Base-by-base conservation (phyloP, 23 red algal genomes). In the Chondrus crispus region DNA sequence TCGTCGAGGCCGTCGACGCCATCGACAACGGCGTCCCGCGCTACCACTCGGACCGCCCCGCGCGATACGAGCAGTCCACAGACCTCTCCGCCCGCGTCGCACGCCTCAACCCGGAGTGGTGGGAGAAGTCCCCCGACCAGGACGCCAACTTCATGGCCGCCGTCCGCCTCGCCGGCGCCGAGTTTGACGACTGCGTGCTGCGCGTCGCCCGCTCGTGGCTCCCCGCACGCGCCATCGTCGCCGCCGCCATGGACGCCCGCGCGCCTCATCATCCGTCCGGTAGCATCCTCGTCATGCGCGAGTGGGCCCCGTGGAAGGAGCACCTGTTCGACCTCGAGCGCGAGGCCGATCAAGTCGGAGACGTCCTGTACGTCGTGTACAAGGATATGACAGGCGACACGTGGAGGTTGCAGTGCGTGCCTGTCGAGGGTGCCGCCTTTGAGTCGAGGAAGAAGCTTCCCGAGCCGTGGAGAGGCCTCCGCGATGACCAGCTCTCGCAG, bases 321-420 rank as follows among this genome's bases (percentile, higher is more conserved):
- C 97, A 99, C 54, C 85, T 99, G 39, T 99, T 86, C 38, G 70
- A 87, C 11, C 42, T 98, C 33, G 96, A 98, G 70, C 85, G 74
- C 37, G 91, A 89, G 24, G 74, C 73, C 6, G 68, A 41, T 5
- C 36, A 55, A 22, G 46, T 45, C 49, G 49, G 16, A 10, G 46
- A 44, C 14, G 62, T 98, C 62, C 62, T 87, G 37, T 99, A 94
- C 44, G 97, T 99, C 12, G 72, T 99, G 3, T 99, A 99, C 81
- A 63, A 66, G 77, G 94, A 93, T 35, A 89, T 74, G 49, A 80
- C 82, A 7, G 90, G 91, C 29, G 52, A 51, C 66, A 70, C 80
- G 26, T 99, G 97, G 97, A 87, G 97, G 37, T 86, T 99, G 9
- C 97, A 99, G 63, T 95, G 91, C 43, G 97, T 99, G 16, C 85